Evolutionary conservation across 495 filamentous ascomycete genomes (phyloP).

Genomic region (Elaphomyces granulatus): DNA sequence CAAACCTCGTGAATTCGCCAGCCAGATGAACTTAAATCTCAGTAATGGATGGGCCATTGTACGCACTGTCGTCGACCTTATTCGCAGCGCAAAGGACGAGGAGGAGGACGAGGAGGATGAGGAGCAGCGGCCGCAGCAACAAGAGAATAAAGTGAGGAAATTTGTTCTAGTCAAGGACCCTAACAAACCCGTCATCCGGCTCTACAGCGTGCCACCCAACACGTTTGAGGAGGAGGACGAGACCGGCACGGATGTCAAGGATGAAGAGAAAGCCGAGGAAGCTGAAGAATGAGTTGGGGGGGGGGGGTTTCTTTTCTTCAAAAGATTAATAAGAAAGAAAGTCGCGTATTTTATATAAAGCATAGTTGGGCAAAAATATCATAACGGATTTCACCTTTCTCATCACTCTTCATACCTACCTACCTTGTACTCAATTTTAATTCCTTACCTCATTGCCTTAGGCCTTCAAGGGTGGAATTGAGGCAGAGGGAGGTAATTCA

Average conservation of each 20-base stretch:
- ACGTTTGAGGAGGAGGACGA: slow-evolving; percentile 75
- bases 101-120: slow-evolving; percentile 62
- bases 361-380: no score
- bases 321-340: no score
- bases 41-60: slow-evolving; percentile 99
- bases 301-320: slow-evolving; percentile 6
- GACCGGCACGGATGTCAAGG: slow-evolving; percentile 31
- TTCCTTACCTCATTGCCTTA: no score
- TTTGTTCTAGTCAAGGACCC: slow-evolving; percentile 74
- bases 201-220: slow-evolving; percentile 79
- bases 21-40: slow-evolving; percentile 94
- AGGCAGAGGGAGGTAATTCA: no score
- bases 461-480: no score
- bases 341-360: no score
- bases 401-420: no score
- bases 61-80: slow-evolving; percentile 89
- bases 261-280: slow-evolving; percentile 19
- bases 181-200: slow-evolving; percentile 80
- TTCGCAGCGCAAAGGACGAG: slow-evolving; percentile 36
- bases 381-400: no score
- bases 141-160: slow-evolving; percentile 47
- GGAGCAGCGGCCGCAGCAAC: no score
- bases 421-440: no score
- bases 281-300: slow-evolving; percentile 13
- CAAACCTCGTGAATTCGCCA: slow-evolving; percentile 92